phyloP scores from a whole-genome alignment of 2,329 filamentous ascomycete genomes.

The Parafenestella ontariensis region DNA sequence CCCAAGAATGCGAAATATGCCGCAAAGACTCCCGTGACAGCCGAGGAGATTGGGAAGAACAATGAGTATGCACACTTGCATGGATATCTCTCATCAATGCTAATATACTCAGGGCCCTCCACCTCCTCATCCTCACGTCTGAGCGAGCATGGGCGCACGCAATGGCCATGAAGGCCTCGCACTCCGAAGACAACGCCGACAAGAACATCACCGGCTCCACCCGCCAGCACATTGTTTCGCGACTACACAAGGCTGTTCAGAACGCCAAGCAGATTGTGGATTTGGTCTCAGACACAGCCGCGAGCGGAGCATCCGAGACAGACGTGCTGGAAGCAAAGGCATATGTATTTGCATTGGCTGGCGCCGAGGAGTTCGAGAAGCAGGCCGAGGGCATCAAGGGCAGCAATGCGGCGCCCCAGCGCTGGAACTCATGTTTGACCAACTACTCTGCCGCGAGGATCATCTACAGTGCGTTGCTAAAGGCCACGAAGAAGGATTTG shows the following conservation, averaged over 20 bases:
- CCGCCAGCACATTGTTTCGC: conserved; percentile 86
- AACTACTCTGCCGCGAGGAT: conserved; percentile 79
- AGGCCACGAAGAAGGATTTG: conserved; percentile 72
- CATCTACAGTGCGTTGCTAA: conserved; percentile 79
- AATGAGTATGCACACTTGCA: conserved; percentile 67
- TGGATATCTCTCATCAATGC: background rate
- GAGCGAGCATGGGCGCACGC: conserved; percentile 96
- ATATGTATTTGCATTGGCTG: conserved; percentile 78
- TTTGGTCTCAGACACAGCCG: conserved; percentile 67
- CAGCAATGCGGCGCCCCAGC: conserved; percentile 51
- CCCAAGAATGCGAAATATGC: conserved; percentile 87
- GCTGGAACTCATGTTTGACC: conserved; percentile 79
- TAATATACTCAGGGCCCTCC: conserved; percentile 32
- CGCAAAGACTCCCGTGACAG: conserved; percentile 72
- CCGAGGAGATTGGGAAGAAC: conserved; percentile 76
- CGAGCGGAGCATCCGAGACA: conserved; percentile 69
- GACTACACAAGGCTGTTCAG: conserved; percentile 79
- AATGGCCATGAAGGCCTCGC: conserved; percentile 88
- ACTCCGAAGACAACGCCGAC: conserved; percentile 73
- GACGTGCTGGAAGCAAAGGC: conserved; percentile 87
- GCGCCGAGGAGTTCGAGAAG: conserved; percentile 84
- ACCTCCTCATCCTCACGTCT: conserved; percentile 79
- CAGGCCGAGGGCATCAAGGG: conserved; percentile 59
- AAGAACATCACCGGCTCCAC: conserved; percentile 80
- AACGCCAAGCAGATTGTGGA: conserved; percentile 72